Percentiles rank a stretch among this genome's conserved stretches.
Conservation (phyloP, 805 yeast species). For the Maudiozyma pseudohumilis region DNA sequence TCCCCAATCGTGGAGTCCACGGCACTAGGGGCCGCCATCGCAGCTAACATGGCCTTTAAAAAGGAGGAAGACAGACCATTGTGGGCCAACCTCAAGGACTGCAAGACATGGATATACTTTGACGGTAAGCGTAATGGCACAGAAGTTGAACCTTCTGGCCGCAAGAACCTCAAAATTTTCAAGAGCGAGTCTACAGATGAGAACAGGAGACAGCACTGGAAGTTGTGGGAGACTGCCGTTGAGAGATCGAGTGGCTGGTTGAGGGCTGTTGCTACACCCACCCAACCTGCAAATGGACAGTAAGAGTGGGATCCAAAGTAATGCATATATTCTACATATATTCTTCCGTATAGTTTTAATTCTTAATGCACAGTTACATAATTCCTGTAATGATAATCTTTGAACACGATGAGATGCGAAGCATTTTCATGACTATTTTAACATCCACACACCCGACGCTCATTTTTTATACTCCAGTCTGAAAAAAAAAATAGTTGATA, state of each 20-base stretch:
- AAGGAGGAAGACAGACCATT: constrained; percentile 46
- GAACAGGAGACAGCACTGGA: constrained; percentile 56
- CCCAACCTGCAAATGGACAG: no score
- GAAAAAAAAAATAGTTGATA: no score
- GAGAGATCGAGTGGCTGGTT: constrained; percentile 79
- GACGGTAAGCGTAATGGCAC: constrained; percentile 49
- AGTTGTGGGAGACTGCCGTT: constrained; percentile 77
- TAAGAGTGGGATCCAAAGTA: no score
- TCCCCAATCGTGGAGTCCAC: constrained; percentile 84
- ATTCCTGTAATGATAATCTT: no score
- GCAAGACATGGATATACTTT: constrained; percentile 82
- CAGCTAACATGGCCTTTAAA: constrained; percentile 63
- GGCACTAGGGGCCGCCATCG: constrained; percentile 92
- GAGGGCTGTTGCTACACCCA: no score
- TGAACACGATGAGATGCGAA: no score
- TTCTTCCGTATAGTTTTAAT: no score
- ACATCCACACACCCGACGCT: no score
- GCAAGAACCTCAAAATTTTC: constrained; percentile 29
- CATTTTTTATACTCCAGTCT: no score
- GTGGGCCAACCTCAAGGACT: constrained; percentile 72
- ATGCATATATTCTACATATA: no score
- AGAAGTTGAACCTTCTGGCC: constrained; percentile 10
- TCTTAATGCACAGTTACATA: no score
- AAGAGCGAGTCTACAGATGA: constrained; percentile 39
- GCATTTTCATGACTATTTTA: no score